These are phyloP conservation scores for Arctium minus DNA, from an alignment of 129 eudicot genomes.

Conservation along the genomic window DNA sequence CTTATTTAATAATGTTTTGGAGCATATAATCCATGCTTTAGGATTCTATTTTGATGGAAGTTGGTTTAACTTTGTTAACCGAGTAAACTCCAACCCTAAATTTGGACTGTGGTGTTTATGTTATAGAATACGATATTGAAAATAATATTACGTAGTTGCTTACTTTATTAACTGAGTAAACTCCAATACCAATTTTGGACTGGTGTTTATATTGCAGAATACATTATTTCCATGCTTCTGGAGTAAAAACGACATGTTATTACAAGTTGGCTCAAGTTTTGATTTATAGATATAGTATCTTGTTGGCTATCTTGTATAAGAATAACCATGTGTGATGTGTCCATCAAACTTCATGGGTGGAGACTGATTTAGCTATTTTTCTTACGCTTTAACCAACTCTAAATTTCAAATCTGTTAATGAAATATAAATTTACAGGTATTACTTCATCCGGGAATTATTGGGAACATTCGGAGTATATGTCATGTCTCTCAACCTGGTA, in stretches of 20 bases:
- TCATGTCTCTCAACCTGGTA: slow-evolving; percentile 45
- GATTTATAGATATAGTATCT: background rate
- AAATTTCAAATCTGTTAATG: background rate
- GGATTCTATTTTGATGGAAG: background rate
- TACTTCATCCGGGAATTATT: slow-evolving; percentile 23
- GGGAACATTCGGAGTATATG: slow-evolving; percentile 31
- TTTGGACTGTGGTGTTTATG: slow-evolving; percentile 4
- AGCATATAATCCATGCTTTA: background rate
- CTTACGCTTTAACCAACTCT: background rate
- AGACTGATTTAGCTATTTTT: background rate
- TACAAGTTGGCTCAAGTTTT: background rate
- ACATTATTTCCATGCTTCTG: background rate
- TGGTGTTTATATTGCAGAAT: background rate
- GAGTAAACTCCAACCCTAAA: background rate
- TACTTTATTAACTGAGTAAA: background rate
- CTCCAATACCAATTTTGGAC: background rate
- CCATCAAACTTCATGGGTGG: background rate
- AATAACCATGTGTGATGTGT: background rate
- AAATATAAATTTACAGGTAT: slow-evolving; percentile 21
- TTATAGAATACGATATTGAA: background rate
- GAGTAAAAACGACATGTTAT: background rate
- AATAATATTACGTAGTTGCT: background rate
- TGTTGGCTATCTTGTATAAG: background rate
- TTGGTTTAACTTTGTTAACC: background rate
- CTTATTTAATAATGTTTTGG: background rate